Conservation (phyloP, 2,329 filamentous ascomycete genomes). For the Verticillium klebahnii region DNA sequence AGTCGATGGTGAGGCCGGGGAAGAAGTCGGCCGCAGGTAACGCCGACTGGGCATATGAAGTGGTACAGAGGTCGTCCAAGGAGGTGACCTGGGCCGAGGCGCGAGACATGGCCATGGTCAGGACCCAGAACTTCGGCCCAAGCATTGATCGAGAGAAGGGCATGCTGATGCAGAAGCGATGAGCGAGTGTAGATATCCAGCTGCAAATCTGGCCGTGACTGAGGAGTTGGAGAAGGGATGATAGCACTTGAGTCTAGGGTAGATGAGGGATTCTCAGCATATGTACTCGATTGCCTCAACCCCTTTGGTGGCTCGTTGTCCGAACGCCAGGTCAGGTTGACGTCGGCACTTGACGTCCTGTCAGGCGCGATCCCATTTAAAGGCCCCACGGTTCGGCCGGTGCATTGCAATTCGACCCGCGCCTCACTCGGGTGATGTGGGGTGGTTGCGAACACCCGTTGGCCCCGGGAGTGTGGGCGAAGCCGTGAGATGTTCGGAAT, state of each 20-base stretch:
- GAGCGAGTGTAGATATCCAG: neutral
- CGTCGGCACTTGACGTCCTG: neutral
- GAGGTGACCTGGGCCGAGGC: constrained; percentile 11
- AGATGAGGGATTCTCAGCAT: too few relatives aligned
- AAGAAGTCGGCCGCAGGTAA: constrained; percentile 17
- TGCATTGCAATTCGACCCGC: neutral
- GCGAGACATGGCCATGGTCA: neutral
- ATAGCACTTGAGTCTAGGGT: too few relatives aligned
- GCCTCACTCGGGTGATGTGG: neutral
- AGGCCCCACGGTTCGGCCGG: neutral
- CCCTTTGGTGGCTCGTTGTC: too few relatives aligned
- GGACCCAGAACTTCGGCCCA: neutral
- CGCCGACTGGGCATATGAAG: constrained; percentile 14
- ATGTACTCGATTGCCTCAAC: too few relatives aligned
- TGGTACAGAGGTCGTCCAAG: constrained; percentile 16
- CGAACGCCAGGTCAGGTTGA: neutral
- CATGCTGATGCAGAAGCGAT: neutral
- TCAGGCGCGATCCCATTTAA: neutral
- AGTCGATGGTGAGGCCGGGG: constrained; percentile 20
- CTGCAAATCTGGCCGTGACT: too few relatives aligned
- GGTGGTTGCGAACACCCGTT: neutral
- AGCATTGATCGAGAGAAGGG: neutral
- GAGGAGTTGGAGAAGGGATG: neutral
- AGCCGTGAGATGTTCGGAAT: neutral
- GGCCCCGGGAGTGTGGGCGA: neutral